These are phyloP conservation scores for Hibiscus trionum DNA, from an alignment of 345 rosid genomes.

Conservation along the genomic window DNA sequence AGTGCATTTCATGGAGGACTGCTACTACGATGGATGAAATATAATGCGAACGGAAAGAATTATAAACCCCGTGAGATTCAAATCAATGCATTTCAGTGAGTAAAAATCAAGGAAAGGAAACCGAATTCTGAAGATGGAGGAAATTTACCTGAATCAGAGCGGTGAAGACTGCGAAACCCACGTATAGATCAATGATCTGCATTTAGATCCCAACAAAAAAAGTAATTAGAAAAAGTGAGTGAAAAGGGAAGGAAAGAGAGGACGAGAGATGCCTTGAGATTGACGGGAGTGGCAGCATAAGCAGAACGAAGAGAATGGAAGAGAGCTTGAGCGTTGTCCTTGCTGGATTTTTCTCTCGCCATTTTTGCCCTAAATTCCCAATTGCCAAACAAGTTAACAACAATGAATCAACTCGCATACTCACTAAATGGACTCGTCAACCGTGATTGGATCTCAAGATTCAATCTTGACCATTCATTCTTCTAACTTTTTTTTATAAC, in stretches of 20 bases:
- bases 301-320: slow-evolving; percentile 69
- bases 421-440: neutral
- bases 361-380: slow-evolving; percentile 18
- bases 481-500: too few species aligned
- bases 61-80: neutral
- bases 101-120: neutral
- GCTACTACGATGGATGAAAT: neutral
- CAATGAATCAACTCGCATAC: neutral
- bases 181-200: slow-evolving; percentile 89
- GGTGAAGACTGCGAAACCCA: slow-evolving; percentile 67
- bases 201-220: neutral
- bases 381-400: neutral
- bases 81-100: neutral
- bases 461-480: neutral
- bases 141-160: slow-evolving; percentile 73
- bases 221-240: neutral
- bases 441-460: neutral
- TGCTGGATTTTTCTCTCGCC: slow-evolving; percentile 61
- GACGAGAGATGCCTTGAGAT: slow-evolving; percentile 47
- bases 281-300: slow-evolving; percentile 61
- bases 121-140: neutral
- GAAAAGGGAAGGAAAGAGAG: neutral
- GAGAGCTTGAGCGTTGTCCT: slow-evolving; percentile 68
- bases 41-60: neutral
- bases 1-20: neutral